phyloP scores from a whole-genome alignment of 371 early-diverging fungal genomes.

The Mucor saturninus region DNA sequence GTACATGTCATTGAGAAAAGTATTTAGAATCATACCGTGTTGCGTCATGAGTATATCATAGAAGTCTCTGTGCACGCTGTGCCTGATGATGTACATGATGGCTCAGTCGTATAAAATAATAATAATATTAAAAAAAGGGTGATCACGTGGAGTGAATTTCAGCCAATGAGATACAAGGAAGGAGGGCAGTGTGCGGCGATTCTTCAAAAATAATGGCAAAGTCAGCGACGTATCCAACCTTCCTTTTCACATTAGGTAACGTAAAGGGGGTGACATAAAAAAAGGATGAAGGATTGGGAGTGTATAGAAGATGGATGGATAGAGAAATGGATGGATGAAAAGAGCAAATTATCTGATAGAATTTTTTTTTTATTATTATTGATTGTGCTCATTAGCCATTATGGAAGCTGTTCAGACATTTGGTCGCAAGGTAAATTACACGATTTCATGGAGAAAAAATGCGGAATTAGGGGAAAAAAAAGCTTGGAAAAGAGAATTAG shows the following conservation, averaged over 20 bases:
- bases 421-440: conserved; percentile 59
- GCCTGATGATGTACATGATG: too few species aligned
- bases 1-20: too few species aligned
- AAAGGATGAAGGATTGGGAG: not conserved
- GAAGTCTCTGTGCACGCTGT: too few species aligned
- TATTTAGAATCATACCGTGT: too few species aligned
- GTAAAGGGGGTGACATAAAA: not conserved
- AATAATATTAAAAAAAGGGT: too few species aligned
- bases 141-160: too few species aligned
- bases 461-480: not conserved
- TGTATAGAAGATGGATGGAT: conserved; percentile 17
- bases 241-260: conserved; percentile 32
- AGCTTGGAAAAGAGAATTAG: not conserved
- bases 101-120: too few species aligned
- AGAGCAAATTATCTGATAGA: conserved; percentile 5
- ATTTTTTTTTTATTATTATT: not conserved
- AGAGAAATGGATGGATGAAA: conserved; percentile 11
- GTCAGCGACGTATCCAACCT: conserved; percentile 8
- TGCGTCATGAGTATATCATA: too few species aligned
- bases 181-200: too few species aligned
- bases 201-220: not conserved
- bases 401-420: conserved; percentile 65
- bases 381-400: conserved; percentile 7
- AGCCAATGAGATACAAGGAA: too few species aligned
- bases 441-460: not conserved